Percentiles rank a stretch among this genome's conserved stretches.
phyloP scores from a whole-genome alignment of 208 protist genomes.

The Acanthamoeba lenticulata region DNA sequence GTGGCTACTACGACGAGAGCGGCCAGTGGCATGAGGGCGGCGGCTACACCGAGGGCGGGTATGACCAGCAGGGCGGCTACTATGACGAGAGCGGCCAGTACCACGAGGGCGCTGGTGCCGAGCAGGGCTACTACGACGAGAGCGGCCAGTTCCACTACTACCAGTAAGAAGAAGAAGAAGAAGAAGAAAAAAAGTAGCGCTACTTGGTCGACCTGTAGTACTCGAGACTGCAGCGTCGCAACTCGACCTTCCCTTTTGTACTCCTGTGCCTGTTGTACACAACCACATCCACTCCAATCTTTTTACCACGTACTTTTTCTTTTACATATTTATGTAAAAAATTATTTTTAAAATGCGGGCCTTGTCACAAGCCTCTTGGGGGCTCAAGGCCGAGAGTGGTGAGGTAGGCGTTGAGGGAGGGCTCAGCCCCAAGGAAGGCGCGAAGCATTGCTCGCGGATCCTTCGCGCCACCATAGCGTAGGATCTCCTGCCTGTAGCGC shows the following conservation, averaged over 20 bases:
- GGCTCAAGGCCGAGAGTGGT: neutral
- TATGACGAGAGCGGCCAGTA: neutral
- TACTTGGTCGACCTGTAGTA: too few species aligned
- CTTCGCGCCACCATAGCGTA: slow-evolving; percentile 40
- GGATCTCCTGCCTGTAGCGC: slow-evolving; percentile 31
- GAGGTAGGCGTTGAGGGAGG: slow-evolving; percentile 14
- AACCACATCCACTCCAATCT: too few species aligned
- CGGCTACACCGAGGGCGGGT: slow-evolving; percentile 1
- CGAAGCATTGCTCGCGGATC: slow-evolving; percentile 49
- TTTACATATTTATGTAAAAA: too few species aligned
- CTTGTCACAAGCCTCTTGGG: too few species aligned
- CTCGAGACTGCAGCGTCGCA: too few species aligned
- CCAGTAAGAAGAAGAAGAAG: neutral
- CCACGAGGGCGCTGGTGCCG: neutral
- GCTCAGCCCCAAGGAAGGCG: neutral
- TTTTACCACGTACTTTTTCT: too few species aligned
- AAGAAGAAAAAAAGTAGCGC: neutral
- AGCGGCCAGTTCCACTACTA: neutral
- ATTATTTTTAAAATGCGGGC: too few species aligned
- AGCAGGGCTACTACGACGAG: neutral
- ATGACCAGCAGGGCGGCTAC: neutral
- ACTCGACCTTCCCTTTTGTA: too few species aligned
- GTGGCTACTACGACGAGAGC: too few species aligned
- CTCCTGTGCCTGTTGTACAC: too few species aligned
- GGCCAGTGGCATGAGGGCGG: neutral